These are phyloP conservation scores for Diutina rugosa DNA, from an alignment of 1,139 yeast species.

Conservation along the genomic window DNA sequence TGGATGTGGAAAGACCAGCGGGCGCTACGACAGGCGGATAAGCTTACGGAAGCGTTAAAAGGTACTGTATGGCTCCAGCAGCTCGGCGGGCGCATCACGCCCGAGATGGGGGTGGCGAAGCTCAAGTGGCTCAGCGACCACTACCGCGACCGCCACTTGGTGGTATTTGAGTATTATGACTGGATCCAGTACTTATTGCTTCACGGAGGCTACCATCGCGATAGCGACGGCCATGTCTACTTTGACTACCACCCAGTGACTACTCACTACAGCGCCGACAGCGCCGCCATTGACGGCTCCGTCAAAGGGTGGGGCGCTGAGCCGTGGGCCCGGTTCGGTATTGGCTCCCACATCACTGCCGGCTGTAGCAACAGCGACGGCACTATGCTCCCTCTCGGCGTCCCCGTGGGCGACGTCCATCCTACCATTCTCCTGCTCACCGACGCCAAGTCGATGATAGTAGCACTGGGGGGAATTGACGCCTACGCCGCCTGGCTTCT, in stretches of 20 bases:
- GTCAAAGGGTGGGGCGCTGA: background rate
- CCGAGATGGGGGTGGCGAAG: background rate
- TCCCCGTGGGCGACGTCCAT: background rate
- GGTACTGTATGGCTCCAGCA: background rate
- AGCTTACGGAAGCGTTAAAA: background rate
- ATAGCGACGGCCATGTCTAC: background rate
- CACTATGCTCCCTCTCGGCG: background rate
- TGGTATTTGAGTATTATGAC: background rate
- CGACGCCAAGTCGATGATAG: background rate
- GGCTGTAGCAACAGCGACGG: background rate
- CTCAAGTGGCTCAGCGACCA: background rate
- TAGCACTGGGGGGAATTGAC: background rate
- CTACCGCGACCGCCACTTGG: background rate
- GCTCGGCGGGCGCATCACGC: background rate
- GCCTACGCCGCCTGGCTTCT: background rate
- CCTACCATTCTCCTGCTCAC: background rate
- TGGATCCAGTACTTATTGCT: background rate
- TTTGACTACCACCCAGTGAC: background rate
- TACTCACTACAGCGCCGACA: background rate
- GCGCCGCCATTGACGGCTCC: background rate
- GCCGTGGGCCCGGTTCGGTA: background rate
- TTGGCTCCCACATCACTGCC: background rate
- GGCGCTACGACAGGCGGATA: background rate
- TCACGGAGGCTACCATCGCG: background rate
- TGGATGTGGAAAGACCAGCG: conserved; percentile 1